Percentiles rank a stretch among this genome's conserved stretches.
phyloP scores from a whole-genome alignment of 1,139 yeast species.

The Hemisphaericaspora subhashii region DNA sequence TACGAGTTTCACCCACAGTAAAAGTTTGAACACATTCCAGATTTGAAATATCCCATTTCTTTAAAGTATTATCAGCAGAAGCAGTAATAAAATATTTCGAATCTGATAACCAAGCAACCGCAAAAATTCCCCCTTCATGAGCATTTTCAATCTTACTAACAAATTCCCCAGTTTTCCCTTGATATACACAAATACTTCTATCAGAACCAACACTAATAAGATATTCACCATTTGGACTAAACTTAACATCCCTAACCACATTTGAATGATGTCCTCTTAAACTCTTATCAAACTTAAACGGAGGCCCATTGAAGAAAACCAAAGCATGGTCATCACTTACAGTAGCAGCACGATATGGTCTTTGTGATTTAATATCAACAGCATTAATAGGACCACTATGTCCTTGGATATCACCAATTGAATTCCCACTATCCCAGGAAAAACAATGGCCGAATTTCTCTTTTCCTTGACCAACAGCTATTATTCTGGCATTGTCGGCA shows the following conservation, averaged over 20 bases:
- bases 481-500: conserved; percentile 77
- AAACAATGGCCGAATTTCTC: conserved; percentile 92
- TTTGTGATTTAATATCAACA: conserved; percentile 78
- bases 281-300: conserved; percentile 79
- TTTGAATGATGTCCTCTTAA: conserved; percentile 75
- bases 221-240: conserved; percentile 73
- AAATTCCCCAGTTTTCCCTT: conserved; percentile 85
- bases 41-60: conserved; percentile 54
- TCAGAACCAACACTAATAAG: conserved; percentile 89
- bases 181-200: conserved; percentile 72
- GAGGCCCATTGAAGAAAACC: conserved; percentile 90
- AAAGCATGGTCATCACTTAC: conserved; percentile 85
- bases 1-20: conserved; percentile 29
- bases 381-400: conserved; percentile 86
- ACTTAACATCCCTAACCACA: conserved; percentile 77
- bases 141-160: conserved; percentile 51
- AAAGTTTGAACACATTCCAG: conserved; percentile 34
- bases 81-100: conserved; percentile 70
- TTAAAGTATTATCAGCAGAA: conserved; percentile 78
- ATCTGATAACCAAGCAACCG: conserved; percentile 67
- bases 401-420: conserved; percentile 94
- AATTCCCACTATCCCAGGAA: conserved; percentile 91
- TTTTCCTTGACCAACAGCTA: conserved; percentile 95
- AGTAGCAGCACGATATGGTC: conserved; percentile 94
- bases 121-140: conserved; percentile 81